Conservation (phyloP, 2,329 filamentous ascomycete species). For the Fusarium paranaense region DNA sequence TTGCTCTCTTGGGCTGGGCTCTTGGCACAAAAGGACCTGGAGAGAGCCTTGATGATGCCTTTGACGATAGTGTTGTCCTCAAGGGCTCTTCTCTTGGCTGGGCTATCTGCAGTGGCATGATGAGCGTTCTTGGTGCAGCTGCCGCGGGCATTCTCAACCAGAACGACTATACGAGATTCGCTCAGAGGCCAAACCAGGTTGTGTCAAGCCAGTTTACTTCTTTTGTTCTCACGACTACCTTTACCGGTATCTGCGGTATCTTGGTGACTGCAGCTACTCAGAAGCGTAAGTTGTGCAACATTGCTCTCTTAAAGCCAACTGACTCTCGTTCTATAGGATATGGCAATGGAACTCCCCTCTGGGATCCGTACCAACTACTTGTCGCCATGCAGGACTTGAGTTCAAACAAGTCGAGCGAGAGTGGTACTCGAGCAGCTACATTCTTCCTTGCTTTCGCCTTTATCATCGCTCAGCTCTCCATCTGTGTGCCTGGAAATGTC, state of each 20-base stretch:
- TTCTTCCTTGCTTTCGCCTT: not conserved
- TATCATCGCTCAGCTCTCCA: not conserved
- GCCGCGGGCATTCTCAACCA: not conserved
- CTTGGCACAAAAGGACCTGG: conserved; percentile 1
- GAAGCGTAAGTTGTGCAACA: not conserved
- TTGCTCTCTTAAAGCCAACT: not conserved
- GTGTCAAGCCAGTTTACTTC: not conserved
- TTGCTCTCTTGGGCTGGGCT: not conserved
- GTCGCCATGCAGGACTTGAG: not conserved
- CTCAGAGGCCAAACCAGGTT: not conserved
- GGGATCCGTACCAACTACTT: not conserved
- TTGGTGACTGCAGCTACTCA: not conserved
- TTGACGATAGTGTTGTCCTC: not conserved
- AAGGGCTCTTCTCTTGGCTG: not conserved
- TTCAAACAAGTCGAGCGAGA: not conserved
- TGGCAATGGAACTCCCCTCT: not conserved
- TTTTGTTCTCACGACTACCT: not conserved
- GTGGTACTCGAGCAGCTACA: not conserved
- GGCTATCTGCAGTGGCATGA: not conserved
- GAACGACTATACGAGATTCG: conserved; percentile 9
- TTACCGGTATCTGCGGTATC: not conserved
- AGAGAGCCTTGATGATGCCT: not conserved
- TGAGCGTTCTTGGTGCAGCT: not conserved
- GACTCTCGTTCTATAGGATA: not conserved
- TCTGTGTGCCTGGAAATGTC: not conserved